Evolutionary conservation across 1,139 yeast species (phyloP).

Genomic region (Lipomyces yarrowii): DNA sequence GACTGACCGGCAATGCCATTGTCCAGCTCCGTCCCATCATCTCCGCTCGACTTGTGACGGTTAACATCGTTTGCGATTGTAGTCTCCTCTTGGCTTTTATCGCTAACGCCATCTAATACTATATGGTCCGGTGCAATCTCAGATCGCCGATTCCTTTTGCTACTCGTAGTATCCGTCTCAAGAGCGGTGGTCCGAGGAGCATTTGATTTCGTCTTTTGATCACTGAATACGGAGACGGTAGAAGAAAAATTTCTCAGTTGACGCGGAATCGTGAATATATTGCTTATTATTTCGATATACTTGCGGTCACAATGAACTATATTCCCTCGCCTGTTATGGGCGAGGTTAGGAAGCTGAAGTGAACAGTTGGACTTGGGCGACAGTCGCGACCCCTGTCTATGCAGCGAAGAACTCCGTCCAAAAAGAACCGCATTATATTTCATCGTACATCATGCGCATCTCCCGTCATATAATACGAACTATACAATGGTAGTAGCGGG

Average conservation of each 20-base stretch:
- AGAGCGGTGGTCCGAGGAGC: neutral
- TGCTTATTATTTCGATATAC: neutral
- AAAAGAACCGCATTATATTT: neutral
- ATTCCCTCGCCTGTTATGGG: neutral
- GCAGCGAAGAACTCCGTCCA: neutral
- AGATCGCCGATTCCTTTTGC: neutral
- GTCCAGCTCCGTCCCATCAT: neutral
- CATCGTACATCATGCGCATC: neutral
- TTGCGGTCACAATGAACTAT: neutral
- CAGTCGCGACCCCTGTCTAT: neutral
- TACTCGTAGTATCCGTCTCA: neutral
- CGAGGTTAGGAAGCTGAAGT: neutral
- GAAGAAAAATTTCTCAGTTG: neutral
- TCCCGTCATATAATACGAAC: neutral
- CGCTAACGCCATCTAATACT: neutral
- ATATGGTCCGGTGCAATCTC: neutral
- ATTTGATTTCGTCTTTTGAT: neutral
- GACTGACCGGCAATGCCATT: neutral
- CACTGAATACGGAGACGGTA: neutral
- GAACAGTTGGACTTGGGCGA: neutral
- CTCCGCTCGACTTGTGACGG: neutral
- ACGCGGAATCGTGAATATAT: neutral
- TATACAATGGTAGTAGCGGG: neutral
- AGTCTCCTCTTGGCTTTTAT: neutral
- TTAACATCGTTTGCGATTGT: neutral